Evolutionary conservation across 2,329 filamentous ascomycete species (phyloP).

Genomic region (Pseudogymnoascus sp.): DNA sequence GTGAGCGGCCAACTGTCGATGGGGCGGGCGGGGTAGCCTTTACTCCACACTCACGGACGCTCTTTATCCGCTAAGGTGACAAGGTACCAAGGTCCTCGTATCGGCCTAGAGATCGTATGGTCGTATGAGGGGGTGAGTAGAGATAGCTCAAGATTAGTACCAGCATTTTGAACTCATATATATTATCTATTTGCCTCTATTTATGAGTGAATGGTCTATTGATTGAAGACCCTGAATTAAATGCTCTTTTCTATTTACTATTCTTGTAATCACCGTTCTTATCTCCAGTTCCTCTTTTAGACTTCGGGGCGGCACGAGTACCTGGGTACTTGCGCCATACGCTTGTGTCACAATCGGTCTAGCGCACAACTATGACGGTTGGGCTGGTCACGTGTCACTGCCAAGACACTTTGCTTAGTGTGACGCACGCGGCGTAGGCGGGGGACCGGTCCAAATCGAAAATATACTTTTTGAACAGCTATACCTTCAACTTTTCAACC

Average conservation of each 20-base stretch:
- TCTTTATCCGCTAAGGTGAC: neutral
- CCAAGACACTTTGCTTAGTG: neutral
- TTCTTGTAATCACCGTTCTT: neutral
- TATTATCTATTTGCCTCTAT: no score
- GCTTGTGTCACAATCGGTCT: neutral
- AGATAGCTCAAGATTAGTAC: no score
- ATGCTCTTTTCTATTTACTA: neutral
- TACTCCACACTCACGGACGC: conserved; percentile 3
- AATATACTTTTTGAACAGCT: conserved; percentile 4
- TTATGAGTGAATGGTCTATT: no score
- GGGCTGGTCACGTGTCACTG: neutral
- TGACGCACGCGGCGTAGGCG: conserved; percentile 4
- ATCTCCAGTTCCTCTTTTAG: neutral
- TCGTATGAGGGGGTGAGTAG: no score
- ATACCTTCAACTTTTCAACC: neutral
- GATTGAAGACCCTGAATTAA: neutral
- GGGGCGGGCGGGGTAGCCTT: neutral
- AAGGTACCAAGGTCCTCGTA: conserved; percentile 1
- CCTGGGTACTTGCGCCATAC: neutral
- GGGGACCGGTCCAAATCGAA: neutral
- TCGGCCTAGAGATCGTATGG: neutral
- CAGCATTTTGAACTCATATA: no score
- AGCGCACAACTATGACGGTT: neutral
- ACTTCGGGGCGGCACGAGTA: neutral
- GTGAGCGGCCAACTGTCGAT: neutral